Base-by-base conservation (phyloP, 495 filamentous ascomycete species). In the Barbatosphaeria neglecta region DNA sequence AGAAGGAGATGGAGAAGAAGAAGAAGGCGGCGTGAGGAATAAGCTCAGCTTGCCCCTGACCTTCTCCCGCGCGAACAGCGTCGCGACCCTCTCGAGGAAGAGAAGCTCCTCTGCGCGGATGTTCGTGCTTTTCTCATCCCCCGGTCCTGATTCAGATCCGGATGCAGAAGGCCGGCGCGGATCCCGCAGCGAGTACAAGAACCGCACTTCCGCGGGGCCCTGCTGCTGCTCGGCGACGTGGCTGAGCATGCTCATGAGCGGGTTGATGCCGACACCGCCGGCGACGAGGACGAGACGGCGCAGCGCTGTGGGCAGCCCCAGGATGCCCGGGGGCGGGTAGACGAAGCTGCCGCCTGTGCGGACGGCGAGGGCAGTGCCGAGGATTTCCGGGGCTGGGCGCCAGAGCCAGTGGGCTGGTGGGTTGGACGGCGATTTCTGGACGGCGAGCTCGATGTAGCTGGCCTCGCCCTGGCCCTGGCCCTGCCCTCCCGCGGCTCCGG, bases 251-350 rank as follows among this genome's bases (percentile, higher is more conserved):
- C 62, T 69, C 28, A 74, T 63, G 23, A 76, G 61, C 9, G 73
- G 81, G 60, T 95, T 95, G 37, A 95, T 82, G 1, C 88, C 88
- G 20, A 95, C 81, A 0, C 88, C 88, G 4, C 87, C 87, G 1
- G 87, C 87, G 39, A 93, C 68, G 33, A 95, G 78, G 0, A 90
- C 74, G 2, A 81, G 70, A 44, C 74, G 79, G 11, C 69, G 65
- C 9, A 86, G 57, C 19, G 51, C 16, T 5, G 50, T 4, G 9
- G 9, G 22, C 4, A 49, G 46, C 27, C n/a, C n/a, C n/a, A 73
- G 53, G 9, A 77, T 48, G 0, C 62, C 61, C 1, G 67, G 62
- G 0, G 82, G 78, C 5, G 87, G 87, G 76, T 79, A 95, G 7
- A 81, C 70, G 54, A 95, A 95, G 51, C 76, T 78, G 0, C 88